Conservation (phyloP, 257 asterid genomes). For the Euphrasia confusa region DNA sequence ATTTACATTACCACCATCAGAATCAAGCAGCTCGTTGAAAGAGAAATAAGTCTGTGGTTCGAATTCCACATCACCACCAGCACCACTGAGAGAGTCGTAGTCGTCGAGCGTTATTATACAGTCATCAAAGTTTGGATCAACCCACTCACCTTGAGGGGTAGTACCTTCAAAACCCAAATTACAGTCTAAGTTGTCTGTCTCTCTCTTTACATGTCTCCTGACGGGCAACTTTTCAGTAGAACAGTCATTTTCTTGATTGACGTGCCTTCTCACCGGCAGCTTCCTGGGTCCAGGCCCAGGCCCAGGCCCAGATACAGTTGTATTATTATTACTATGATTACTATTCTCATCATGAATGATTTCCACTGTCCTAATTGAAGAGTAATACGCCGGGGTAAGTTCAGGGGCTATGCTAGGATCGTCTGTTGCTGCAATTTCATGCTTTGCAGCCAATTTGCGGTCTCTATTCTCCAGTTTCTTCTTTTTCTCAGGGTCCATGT, state of each 20-base stretch:
- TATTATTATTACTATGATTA: conserved; percentile 25
- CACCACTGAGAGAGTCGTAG: conserved; percentile 34
- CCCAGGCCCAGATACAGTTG: conserved; percentile 25
- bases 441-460: conserved; percentile 33
- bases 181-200: conserved; percentile 16
- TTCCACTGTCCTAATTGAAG: conserved; percentile 24
- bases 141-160: conserved; percentile 36
- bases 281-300: conserved; percentile 44
- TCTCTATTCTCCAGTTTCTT: conserved; percentile 32
- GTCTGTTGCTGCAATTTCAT: conserved; percentile 29
- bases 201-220: conserved; percentile 33
- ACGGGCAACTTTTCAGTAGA: conserved; percentile 44
- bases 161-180: background rate
- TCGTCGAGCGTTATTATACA: conserved; percentile 32
- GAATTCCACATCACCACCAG: conserved; percentile 44
- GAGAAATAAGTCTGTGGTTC: conserved; percentile 69
- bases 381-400: conserved; percentile 13
- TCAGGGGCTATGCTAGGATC: conserved; percentile 24
- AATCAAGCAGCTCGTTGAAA: conserved; percentile 51
- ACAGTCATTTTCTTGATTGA: conserved; percentile 15
- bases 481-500: conserved; percentile 33
- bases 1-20: conserved; percentile 38
- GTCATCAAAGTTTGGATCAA: conserved; percentile 39
- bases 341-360: conserved; percentile 5
- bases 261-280: conserved; percentile 46